phyloP scores from a whole-genome alignment of 148 eudicot genomes.

The Limonium bicolor region DNA sequence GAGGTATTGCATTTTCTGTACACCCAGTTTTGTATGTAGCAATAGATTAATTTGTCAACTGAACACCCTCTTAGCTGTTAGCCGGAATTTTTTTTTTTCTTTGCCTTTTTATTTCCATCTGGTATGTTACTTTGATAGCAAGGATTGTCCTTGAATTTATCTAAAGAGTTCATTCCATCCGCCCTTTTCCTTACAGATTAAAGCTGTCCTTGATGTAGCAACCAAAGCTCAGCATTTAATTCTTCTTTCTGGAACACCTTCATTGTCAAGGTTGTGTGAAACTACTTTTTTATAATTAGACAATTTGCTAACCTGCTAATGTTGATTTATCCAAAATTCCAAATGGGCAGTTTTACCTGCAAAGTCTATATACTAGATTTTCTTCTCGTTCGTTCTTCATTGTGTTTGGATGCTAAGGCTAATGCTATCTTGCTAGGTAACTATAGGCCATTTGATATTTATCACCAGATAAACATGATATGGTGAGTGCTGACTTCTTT shows the following conservation, averaged over 20 bases:
- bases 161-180: too few species aligned
- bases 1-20: slow-evolving; percentile 58
- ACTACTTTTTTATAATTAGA: slow-evolving; percentile 1
- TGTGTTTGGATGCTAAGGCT: slow-evolving; percentile 13
- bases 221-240: slow-evolving; percentile 47
- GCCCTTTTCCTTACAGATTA: slow-evolving; percentile 29
- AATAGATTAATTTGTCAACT: too few species aligned
- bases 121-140: too few species aligned
- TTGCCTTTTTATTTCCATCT: too few species aligned
- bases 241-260: slow-evolving; percentile 92
- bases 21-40: too few species aligned
- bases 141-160: too few species aligned
- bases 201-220: slow-evolving; percentile 80
- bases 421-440: slow-evolving; percentile 55
- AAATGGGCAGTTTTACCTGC: too few species aligned
- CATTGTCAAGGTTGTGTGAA: slow-evolving; percentile 81
- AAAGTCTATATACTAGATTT: slow-evolving; percentile 1
- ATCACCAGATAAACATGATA: slow-evolving; percentile 88
- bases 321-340: too few species aligned
- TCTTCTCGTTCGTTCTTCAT: not conserved
- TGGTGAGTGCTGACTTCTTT: slow-evolving; percentile 45
- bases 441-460: slow-evolving; percentile 93
- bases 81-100: too few species aligned
- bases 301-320: too few species aligned
- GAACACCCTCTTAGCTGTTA: too few species aligned